Percentiles rank a stretch among this genome's conserved stretches.
Evolutionary conservation across 768 basidiomycete species (phyloP).

Genomic region (Candolleomyces aberdarensis): DNA sequence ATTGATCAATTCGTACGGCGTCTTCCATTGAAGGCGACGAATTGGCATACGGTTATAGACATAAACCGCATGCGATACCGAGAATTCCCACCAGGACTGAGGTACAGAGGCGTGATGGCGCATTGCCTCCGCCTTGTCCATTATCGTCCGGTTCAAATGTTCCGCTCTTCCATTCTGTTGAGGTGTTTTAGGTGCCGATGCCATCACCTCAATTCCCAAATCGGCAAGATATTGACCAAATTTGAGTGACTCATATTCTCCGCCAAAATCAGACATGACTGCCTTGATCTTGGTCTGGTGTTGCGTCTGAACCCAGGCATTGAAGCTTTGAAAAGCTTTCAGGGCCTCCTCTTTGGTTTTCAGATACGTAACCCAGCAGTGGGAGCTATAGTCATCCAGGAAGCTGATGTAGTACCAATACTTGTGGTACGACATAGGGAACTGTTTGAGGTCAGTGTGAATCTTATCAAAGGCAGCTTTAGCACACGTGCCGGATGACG

Average conservation of each 20-base stretch:
- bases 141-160: slow-evolving; percentile 5
- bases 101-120: slow-evolving; percentile 4
- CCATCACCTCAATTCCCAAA: neutral
- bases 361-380: slow-evolving; percentile 8
- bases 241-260: slow-evolving; percentile 8
- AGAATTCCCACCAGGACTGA: slow-evolving; percentile 8
- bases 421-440: slow-evolving; percentile 16
- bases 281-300: neutral
- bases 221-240: neutral
- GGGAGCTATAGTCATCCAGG: slow-evolving; percentile 13
- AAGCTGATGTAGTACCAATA: slow-evolving; percentile 16
- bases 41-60: slow-evolving; percentile 26
- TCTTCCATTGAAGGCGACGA: slow-evolving; percentile 16
- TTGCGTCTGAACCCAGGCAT: slow-evolving; percentile 8
- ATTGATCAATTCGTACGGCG: slow-evolving; percentile 20
- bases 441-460: slow-evolving; percentile 20
- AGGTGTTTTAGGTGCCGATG: neutral
- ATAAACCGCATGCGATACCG: slow-evolving; percentile 21
- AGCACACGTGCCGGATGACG: slow-evolving; percentile 10
- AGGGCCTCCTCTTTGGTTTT: slow-evolving; percentile 6
- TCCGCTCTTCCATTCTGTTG: slow-evolving; percentile 6
- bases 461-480: slow-evolving; percentile 14
- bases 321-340: slow-evolving; percentile 3
- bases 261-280: slow-evolving; percentile 13
- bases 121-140: slow-evolving; percentile 9